A percentile compares a stretch with the other conserved stretches of the same genome.
Conservation (phyloP, 2,329 filamentous ascomycete species). For the Colletotrichum sp. region DNA sequence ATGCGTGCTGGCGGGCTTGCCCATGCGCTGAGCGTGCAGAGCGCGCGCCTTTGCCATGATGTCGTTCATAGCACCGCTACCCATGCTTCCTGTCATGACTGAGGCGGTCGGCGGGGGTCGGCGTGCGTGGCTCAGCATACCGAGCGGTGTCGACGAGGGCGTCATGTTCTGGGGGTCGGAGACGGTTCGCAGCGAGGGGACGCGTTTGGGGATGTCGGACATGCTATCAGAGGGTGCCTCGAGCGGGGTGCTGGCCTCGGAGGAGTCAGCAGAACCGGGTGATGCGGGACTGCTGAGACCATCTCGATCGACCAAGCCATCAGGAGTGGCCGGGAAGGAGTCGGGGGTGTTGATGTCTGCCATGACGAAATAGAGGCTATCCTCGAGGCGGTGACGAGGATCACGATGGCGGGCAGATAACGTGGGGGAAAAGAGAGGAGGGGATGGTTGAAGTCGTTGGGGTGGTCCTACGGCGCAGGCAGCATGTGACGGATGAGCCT, state of each 20-base stretch:
- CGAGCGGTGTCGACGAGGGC: constrained; percentile 82
- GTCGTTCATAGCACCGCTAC: constrained; percentile 38
- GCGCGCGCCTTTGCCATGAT: constrained; percentile 53
- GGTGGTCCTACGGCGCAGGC: background rate
- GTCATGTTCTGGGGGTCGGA: constrained; percentile 72
- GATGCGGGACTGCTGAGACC: constrained; percentile 43
- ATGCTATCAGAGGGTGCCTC: constrained; percentile 40
- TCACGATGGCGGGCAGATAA: background rate
- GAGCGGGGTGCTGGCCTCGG: constrained; percentile 53
- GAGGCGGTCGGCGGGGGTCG: constrained; percentile 51
- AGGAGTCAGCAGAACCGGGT: constrained; percentile 50
- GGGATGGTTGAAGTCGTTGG: background rate
- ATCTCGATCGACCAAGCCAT: constrained; percentile 43
- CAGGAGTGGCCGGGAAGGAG: constrained; percentile 50
- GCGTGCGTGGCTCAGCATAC: constrained; percentile 72
- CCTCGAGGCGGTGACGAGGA: background rate
- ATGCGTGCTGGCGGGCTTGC: constrained; percentile 33
- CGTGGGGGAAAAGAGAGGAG: background rate
- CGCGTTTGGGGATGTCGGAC: constrained; percentile 49
- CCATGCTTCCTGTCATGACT: constrained; percentile 30
- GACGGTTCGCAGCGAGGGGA: constrained; percentile 64
- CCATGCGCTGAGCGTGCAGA: constrained; percentile 51
- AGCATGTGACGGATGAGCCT: background rate
- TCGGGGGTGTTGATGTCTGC: constrained; percentile 29
- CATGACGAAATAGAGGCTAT: background rate